Percentiles rank a stretch among this genome's conserved stretches.
Evolutionary conservation across 2,329 filamentous ascomycete genomes (phyloP).

Genomic region (Colletotrichum sp.): DNA sequence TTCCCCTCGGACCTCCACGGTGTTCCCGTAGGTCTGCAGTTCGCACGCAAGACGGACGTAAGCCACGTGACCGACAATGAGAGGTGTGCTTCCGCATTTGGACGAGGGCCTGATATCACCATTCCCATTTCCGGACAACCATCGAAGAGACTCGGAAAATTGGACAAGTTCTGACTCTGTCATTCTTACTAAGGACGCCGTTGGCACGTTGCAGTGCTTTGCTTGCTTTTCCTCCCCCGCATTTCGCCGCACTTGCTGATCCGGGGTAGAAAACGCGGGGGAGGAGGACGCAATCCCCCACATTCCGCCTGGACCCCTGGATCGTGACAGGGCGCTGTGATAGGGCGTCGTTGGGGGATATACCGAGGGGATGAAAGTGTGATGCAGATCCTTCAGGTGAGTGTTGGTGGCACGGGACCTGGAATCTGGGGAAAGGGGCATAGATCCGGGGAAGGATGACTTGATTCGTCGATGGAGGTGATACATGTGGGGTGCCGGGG

Average conservation of each 20-base stretch:
- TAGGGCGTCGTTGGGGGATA: not conserved
- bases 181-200: not conserved
- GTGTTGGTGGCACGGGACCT: not conserved
- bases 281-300: not conserved
- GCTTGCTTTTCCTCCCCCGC: not conserved
- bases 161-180: not conserved
- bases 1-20: not conserved
- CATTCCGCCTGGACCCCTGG: not conserved
- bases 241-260: not conserved
- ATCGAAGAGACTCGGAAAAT: not conserved
- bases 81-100: not conserved
- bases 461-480: not conserved
- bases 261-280: not conserved
- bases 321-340: not conserved
- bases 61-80: not conserved
- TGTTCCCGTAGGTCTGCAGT: not conserved
- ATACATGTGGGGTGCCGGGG: not conserved
- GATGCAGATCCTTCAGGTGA: not conserved
- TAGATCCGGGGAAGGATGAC: not conserved
- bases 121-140: not conserved
- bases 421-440: not conserved
- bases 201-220: not conserved
- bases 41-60: not conserved
- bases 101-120: fast-evolving
- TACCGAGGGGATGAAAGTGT: not conserved